phyloP scores from a whole-genome alignment of 1,139 yeast species.

The Candida albicans region DNA sequence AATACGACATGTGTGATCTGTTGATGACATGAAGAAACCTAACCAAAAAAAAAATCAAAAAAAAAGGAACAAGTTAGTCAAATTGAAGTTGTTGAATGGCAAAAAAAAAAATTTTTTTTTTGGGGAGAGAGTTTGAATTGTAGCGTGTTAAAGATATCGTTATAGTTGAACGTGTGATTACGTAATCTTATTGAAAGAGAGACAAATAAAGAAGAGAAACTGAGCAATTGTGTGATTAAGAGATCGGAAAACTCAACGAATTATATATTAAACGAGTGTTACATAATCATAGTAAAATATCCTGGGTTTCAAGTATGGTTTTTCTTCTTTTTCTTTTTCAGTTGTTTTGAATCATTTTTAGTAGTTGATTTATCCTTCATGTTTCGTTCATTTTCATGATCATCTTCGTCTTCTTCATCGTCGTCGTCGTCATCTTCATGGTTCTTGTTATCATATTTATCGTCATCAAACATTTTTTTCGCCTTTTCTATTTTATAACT shows the following conservation, averaged over 20 bases:
- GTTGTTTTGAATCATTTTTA: not conserved
- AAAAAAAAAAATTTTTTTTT: not conserved
- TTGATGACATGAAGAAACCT: constrained; percentile 10
- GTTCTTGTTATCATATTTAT: constrained; percentile 15
- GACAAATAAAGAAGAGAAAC: no score
- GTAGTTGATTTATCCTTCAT: not conserved
- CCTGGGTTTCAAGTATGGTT: no score
- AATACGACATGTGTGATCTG: constrained; percentile 67
- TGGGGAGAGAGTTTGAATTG: not conserved
- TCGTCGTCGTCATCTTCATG: constrained; percentile 14
- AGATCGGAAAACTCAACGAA: not conserved
- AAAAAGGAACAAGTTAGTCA: no score
- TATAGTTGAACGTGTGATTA: no score
- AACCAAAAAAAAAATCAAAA: no score
- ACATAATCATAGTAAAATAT: no score
- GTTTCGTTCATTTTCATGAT: not conserved
- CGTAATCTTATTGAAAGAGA: no score
- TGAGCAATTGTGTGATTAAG: not conserved
- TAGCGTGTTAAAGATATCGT: no score
- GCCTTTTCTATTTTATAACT: constrained; percentile 79
- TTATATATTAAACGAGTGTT: no score
- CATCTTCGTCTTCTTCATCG: constrained; percentile 14
- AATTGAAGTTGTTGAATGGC: not conserved
- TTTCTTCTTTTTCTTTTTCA: constrained; percentile 2
- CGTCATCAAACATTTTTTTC: constrained; percentile 63